Conservation (phyloP, 2,329 filamentous ascomycete genomes). For the Zymoseptoria tritici region DNA sequence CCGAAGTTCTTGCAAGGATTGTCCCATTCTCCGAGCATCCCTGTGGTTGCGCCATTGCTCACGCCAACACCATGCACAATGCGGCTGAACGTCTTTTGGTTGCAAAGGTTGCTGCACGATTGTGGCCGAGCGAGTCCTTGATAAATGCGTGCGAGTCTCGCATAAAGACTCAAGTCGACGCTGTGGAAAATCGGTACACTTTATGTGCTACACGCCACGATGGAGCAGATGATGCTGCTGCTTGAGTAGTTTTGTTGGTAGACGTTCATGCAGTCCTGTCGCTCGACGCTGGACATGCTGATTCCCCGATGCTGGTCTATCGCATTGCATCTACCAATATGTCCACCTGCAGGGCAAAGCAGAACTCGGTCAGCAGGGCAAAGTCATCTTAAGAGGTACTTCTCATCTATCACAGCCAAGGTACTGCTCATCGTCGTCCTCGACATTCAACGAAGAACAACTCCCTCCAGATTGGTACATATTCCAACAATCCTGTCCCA, state of each 20-base stretch:
- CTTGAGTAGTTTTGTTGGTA: too few relatives aligned
- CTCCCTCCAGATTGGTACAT: neutral
- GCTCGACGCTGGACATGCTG: too few relatives aligned
- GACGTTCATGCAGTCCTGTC: neutral
- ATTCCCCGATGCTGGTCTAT: neutral
- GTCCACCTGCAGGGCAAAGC: neutral
- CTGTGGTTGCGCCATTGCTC: neutral
- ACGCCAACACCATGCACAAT: neutral
- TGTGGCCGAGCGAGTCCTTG: too few relatives aligned
- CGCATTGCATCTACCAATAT: too few relatives aligned
- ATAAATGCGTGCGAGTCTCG: too few relatives aligned
- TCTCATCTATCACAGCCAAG: too few relatives aligned
- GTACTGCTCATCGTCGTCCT: neutral
- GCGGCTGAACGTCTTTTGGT: neutral
- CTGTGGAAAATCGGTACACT: too few relatives aligned
- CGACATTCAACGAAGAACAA: neutral
- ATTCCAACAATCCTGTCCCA: neutral
- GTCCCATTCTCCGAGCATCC: neutral
- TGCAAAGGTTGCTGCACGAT: neutral
- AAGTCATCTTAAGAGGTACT: too few relatives aligned
- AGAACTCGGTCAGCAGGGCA: neutral
- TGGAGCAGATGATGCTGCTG: too few relatives aligned
- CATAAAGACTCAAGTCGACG: too few relatives aligned
- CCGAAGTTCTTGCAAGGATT: neutral
- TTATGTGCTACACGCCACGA: too few relatives aligned